Percentiles rank a stretch among this genome's conserved stretches.
Evolutionary conservation across 179 eudicot species (phyloP).

Genomic region (Camellia oleifera): DNA sequence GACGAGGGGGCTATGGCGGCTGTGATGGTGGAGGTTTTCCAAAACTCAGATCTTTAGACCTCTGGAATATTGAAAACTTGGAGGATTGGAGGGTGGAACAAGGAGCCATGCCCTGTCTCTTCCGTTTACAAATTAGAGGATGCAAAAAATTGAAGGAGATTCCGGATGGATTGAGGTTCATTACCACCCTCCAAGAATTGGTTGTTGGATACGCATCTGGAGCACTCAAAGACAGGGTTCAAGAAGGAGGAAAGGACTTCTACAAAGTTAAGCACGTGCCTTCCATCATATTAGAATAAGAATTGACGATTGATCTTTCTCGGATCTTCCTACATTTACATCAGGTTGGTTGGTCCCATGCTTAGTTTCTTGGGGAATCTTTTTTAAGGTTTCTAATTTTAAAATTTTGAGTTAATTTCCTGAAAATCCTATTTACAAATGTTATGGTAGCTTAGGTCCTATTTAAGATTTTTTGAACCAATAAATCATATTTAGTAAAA

Average conservation of each 20-base stretch:
- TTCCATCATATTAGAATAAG: no score
- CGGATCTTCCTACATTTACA: no score
- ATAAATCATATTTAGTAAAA: no score
- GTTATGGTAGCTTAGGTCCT: no score
- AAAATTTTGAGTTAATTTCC: no score
- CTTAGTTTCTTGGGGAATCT: no score
- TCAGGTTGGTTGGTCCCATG: no score
- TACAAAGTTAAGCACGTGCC: no score
- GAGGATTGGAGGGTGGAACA: slow-evolving; percentile 29
- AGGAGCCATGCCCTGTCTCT: slow-evolving; percentile 34
- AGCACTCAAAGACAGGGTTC: slow-evolving; percentile 15
- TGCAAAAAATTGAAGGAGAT: slow-evolving; percentile 20
- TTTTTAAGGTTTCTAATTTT: no score
- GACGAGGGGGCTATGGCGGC: not conserved
- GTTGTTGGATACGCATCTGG: slow-evolving; percentile 17
- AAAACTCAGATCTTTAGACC: slow-evolving; percentile 20
- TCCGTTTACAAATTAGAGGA: slow-evolving; percentile 6
- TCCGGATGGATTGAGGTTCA: slow-evolving; percentile 28
- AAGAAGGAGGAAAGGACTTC: not conserved
- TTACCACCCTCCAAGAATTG: slow-evolving; percentile 25
- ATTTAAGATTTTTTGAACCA: no score
- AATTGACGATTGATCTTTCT: no score
- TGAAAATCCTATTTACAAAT: no score
- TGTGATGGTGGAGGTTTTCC: slow-evolving; percentile 23
- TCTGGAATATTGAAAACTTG: slow-evolving; percentile 12